These are phyloP conservation scores for Comarum palustre DNA, from an alignment of 306 rosid species.

Conservation along the genomic window DNA sequence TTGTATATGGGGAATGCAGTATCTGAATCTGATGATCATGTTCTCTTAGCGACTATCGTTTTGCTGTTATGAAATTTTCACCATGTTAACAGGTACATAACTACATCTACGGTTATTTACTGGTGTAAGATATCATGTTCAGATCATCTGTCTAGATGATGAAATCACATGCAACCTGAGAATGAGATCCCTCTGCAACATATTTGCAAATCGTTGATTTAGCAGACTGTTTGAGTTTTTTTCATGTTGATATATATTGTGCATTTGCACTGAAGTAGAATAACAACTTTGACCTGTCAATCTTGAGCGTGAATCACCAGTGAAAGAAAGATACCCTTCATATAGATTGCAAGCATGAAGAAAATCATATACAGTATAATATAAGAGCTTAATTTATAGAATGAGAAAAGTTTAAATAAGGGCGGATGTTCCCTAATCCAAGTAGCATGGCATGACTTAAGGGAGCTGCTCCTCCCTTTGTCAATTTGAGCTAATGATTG, in stretches of 20 bases:
- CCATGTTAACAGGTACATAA: neutral
- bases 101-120: neutral
- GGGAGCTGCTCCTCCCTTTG: slow-evolving; percentile 1
- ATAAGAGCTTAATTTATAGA: neutral
- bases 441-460: slow-evolving; percentile 13
- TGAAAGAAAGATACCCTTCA: neutral
- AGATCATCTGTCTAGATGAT: neutral
- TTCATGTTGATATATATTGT: neutral
- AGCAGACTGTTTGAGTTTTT: neutral
- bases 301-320: neutral
- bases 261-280: neutral
- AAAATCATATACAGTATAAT: neutral
- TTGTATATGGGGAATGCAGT: neutral
- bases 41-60: neutral
- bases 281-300: neutral
- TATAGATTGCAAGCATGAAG: neutral
- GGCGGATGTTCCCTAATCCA: slow-evolving; percentile 7
- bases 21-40: neutral
- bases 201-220: neutral
- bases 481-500: neutral
- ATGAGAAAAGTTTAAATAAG: neutral
- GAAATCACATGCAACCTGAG: slow-evolving; percentile 1
- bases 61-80: neutral
- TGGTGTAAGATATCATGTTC: neutral
- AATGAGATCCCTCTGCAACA: neutral